Conservation (phyloP, 1,139 yeast species). For the Candida tropicalis region DNA sequence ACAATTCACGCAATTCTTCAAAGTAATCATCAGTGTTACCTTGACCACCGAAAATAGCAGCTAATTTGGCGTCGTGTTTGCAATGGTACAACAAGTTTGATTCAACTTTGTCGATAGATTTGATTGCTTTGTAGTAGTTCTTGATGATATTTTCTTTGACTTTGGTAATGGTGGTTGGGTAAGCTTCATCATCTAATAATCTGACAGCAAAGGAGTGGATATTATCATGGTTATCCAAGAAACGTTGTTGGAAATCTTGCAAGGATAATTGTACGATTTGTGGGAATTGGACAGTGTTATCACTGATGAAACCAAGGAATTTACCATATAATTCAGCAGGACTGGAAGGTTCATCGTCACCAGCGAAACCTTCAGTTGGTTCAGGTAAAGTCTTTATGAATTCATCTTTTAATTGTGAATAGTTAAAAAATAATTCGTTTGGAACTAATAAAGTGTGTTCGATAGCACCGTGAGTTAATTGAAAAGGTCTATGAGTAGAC, state of each 20-base stretch:
- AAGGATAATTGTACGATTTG: slow-evolving; percentile 72
- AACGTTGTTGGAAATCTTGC: slow-evolving; percentile 82
- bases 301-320: slow-evolving; percentile 80
- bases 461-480: slow-evolving; percentile 79
- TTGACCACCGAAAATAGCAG: slow-evolving; percentile 97
- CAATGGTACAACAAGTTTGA: slow-evolving; percentile 57
- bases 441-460: slow-evolving; percentile 91
- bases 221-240: slow-evolving; percentile 60
- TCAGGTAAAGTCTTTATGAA: slow-evolving; percentile 77
- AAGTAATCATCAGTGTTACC: slow-evolving; percentile 98
- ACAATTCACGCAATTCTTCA: slow-evolving; percentile 89
- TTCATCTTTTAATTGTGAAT: slow-evolving; percentile 86
- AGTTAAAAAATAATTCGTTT: slow-evolving; percentile 73
- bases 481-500: slow-evolving; percentile 61
- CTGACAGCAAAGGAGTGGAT: slow-evolving; percentile 87
- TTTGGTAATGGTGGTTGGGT: slow-evolving; percentile 70
- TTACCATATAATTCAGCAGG: slow-evolving; percentile 84
- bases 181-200: slow-evolving; percentile 52
- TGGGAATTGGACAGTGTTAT: slow-evolving; percentile 60
- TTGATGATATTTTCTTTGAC: slow-evolving; percentile 68
- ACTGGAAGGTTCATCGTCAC: slow-evolving; percentile 86
- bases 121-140: slow-evolving; percentile 68
- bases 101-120: slow-evolving; percentile 39
- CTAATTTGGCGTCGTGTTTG: slow-evolving; percentile 53
- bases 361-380: slow-evolving; percentile 82